Evolutionary conservation across 2,329 filamentous ascomycete genomes (phyloP).

Genomic region (Verticillium albo-atrum): DNA sequence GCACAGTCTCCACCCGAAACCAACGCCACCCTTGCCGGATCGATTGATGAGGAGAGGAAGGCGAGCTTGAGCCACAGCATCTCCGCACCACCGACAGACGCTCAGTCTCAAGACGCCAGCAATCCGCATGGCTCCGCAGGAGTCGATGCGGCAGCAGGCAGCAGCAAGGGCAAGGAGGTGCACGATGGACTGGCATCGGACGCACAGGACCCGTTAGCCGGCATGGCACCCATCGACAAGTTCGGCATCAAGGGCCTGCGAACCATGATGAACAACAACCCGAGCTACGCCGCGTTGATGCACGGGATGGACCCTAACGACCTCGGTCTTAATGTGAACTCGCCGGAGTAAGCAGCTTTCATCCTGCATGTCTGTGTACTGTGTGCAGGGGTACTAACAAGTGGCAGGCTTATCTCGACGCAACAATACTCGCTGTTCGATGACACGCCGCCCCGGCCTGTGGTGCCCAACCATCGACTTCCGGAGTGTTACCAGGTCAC

Average conservation of each 20-base stretch:
- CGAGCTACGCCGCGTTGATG: slow-evolving; percentile 58
- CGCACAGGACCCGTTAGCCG: slow-evolving; percentile 52
- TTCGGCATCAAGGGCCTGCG: slow-evolving; percentile 62
- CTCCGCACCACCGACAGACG: slow-evolving; percentile 17
- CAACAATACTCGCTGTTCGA: slow-evolving; percentile 60
- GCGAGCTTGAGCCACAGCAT: slow-evolving; percentile 20
- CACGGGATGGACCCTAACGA: slow-evolving; percentile 54
- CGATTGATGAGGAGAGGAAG: slow-evolving; percentile 3
- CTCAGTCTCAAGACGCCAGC: neutral
- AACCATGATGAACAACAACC: slow-evolving; percentile 59
- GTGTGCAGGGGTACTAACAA: slow-evolving; percentile 11
- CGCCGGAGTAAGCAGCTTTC: slow-evolving; percentile 46
- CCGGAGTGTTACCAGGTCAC: slow-evolving; percentile 65
- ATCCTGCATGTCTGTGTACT: neutral
- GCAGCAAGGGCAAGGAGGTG: slow-evolving; percentile 37
- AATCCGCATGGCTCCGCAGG: neutral
- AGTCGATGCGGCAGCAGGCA: slow-evolving; percentile 23
- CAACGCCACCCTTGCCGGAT: slow-evolving; percentile 10
- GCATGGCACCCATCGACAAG: slow-evolving; percentile 59
- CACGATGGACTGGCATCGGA: slow-evolving; percentile 23
- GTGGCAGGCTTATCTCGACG: slow-evolving; percentile 46
- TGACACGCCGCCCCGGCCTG: slow-evolving; percentile 52
- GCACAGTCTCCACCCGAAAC: slow-evolving; percentile 38
- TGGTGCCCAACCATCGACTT: slow-evolving; percentile 51
- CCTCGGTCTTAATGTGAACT: slow-evolving; percentile 54